Evolutionary conservation across 805 yeast species (phyloP), one percentile per base, ranked within the genome.

Genomic region (Lachancea fermentati): DNA sequence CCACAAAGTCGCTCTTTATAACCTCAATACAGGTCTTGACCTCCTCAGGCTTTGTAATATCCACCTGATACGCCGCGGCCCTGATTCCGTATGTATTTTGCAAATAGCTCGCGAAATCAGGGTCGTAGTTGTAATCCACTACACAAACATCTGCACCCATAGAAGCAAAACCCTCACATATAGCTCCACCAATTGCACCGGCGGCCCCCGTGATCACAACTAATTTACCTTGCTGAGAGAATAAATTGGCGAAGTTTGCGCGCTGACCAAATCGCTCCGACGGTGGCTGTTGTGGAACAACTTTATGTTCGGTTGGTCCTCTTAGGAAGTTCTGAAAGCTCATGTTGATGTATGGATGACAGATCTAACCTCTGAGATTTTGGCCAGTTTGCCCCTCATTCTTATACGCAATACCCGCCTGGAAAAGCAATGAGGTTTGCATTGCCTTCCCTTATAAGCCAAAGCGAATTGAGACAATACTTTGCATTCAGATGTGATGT

Each of bases 181-280:
- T 81, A 4, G 85, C 85, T 51, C 64, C 75, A 13, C 95, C 95
- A 51, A 86, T 85, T 29, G 95, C 95, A 37, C 82, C 72, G 13
- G 89, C 79, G n/a, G 86, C 84, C 33, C 95, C 95, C 12, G 94
- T 84, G 43, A 86, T 75, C 4, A 85, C 76, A 30, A 93, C 91
- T 12, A 80, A 79, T 63, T 84, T 85, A 19, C 91, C 93, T 64
- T 79, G 80, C 47, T 87, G 73, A 3, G 85, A 79, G 63, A 87
- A 85, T 47, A 83, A 68, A 44, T 81, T 89, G 44, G 81, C 63
- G 28, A 36, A 47, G 32, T 45, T 38, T 14, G 38, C 41, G 25
- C 41, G 48, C 2, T 39, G 30, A 11, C 36, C 40, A 41, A 43
- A 49, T 12, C 41, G 43, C 39, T 44, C 51, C n/a, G 16, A 37